A percentile compares a stretch with the other conserved stretches of the same genome.
These are phyloP conservation scores for Nigrograna mackinnonii DNA, from an alignment of 2,329 filamentous ascomycete genomes.

Conservation along the genomic window DNA sequence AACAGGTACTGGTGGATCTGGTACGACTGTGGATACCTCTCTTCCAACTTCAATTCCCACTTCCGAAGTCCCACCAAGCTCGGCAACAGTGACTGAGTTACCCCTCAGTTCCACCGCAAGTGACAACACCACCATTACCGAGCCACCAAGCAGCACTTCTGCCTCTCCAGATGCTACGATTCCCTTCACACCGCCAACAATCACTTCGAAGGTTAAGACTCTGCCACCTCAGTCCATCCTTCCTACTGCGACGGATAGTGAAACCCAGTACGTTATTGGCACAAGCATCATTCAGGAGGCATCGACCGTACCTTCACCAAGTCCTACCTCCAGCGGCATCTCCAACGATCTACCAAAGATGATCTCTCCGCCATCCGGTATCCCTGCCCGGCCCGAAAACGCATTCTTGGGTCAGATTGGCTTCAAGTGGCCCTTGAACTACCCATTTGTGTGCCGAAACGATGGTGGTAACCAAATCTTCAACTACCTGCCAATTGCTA, in stretches of 20 bases:
- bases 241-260: constrained; percentile 51
- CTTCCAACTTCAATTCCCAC: neutral
- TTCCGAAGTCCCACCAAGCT: neutral
- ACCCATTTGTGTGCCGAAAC: constrained; percentile 74
- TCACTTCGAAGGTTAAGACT: constrained; percentile 15
- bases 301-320: constrained; percentile 48
- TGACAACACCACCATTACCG: neutral
- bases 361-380: constrained; percentile 70
- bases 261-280: constrained; percentile 56
- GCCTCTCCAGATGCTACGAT: too few relatives aligned
- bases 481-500: constrained; percentile 71
- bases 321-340: constrained; percentile 54
- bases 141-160: neutral
- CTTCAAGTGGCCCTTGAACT: constrained; percentile 81
- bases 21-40: neutral
- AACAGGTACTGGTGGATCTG: neutral
- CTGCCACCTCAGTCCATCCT: constrained; percentile 45
- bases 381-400: constrained; percentile 61
- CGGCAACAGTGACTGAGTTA: neutral
- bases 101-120: neutral
- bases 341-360: constrained; percentile 72
- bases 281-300: constrained; percentile 65
- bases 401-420: constrained; percentile 79
- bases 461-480: constrained; percentile 86
- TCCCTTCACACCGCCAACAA: constrained; percentile 20